Evolutionary conservation across 2,329 filamentous ascomycete species (phyloP), one percentile per base, ranked within the genome.

Genomic region (Beauveria varroae): DNA sequence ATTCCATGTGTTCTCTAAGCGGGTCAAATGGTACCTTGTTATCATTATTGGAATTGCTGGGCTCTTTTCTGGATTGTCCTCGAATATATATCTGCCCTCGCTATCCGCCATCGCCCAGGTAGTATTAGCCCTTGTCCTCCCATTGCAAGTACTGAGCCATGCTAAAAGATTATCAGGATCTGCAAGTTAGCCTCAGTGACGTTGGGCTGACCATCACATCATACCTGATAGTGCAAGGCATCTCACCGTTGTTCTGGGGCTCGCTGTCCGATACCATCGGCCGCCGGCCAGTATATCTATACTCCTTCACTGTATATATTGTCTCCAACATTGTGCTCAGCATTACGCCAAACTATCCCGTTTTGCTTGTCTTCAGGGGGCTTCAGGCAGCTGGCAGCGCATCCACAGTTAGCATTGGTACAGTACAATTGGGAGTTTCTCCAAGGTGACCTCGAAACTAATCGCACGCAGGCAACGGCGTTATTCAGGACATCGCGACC

Each of bases 51-150:
- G 79, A 2, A 67, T 79, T 1, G 81, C 79, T 1, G 78, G 77
- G 1, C 70, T 83, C 34, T 82, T 84, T 69, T 82, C 80, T 3
- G 81, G 81, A 1, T 65, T 80, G 14, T 79, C 79, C 3, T 76
- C 76, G 37, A 81, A 78, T 62, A 81, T 84, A 56, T 83, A 82
- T 69, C 74, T 79, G 55, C 78, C 79, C 1, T 73, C 77, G 0
- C 64, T 81, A 5, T 71, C 74, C 50, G 64, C 69, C 3, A 73
- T 80, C 18, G 69, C 75, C 8, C 61, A 66, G 57, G 73, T 73
- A 54, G 9, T 5, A 4, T 28, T 20, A 8, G 43, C n/a, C 43
- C n/a, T n/a, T n/a, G 43, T n/a, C 7, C 18, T 20, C 64, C 41
- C 63, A 46, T 5, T 5, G 22, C 3, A 10, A 30, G 2, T 22